Conservation (phyloP, 192 early-diverging fungal species). For the Backusella mclennaniae region DNA sequence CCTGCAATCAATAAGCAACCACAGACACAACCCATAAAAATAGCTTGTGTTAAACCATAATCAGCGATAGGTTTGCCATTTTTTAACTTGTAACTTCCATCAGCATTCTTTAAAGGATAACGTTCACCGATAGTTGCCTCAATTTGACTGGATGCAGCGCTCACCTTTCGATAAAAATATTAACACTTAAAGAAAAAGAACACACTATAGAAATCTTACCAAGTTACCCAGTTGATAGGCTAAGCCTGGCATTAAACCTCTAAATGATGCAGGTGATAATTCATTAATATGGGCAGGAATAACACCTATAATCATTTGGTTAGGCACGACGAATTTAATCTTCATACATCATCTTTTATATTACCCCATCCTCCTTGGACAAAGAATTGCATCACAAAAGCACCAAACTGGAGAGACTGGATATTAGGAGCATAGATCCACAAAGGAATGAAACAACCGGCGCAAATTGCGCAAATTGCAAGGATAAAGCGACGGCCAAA, state of each 20-base stretch:
- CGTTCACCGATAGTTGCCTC: constrained; percentile 43
- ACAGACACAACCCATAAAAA: constrained; percentile 52
- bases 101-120: constrained; percentile 17
- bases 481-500: constrained; percentile 65
- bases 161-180: constrained; percentile 20
- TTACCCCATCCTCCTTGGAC: constrained; percentile 58
- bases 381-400: constrained; percentile 55
- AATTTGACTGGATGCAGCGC: constrained; percentile 40
- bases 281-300: constrained; percentile 71
- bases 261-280: constrained; percentile 63
- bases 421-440: constrained; percentile 52
- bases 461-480: constrained; percentile 48
- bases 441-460: constrained; percentile 62
- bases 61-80: constrained; percentile 31
- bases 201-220: constrained; percentile 44
- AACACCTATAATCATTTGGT: constrained; percentile 41
- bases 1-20: constrained; percentile 18
- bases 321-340: neutral
- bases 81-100: constrained; percentile 13
- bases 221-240: constrained; percentile 78
- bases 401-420: constrained; percentile 32
- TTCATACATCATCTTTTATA: neutral
- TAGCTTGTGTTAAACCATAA: constrained; percentile 58
- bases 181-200: neutral
- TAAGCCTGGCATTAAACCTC: constrained; percentile 70